Evolutionary conservation across 2,329 filamentous ascomycete genomes (phyloP).

Genomic region (Domatiomyces globalis): DNA sequence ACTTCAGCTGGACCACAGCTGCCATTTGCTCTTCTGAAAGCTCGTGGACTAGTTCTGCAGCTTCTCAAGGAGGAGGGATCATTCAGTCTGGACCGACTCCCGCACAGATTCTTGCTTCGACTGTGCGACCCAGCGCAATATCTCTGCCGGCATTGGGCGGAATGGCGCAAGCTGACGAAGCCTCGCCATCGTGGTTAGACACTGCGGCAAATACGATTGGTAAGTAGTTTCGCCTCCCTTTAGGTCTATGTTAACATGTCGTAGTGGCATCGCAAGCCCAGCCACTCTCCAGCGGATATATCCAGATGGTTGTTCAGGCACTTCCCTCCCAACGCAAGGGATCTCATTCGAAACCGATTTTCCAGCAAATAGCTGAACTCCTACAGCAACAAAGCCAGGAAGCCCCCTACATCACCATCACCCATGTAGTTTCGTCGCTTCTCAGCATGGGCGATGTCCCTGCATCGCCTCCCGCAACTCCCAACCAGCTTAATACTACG

Average conservation of each 20-base stretch:
- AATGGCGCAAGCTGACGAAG: not conserved
- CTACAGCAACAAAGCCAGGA: conserved; percentile 38
- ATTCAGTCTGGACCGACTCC: not conserved
- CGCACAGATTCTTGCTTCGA: not conserved
- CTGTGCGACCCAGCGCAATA: not conserved
- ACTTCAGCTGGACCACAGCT: not conserved
- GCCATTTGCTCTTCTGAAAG: not conserved
- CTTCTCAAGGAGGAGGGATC: not conserved
- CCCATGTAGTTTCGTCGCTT: conserved; percentile 44
- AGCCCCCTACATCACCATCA: conserved; percentile 48
- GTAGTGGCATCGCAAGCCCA: not conserved
- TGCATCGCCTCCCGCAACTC: conserved; percentile 48
- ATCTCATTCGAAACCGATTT: conserved; percentile 27
- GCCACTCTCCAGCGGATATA: conserved; percentile 19
- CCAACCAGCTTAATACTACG: conserved; percentile 32
- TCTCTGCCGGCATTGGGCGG: not conserved
- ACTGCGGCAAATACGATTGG: not conserved
- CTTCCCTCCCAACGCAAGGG: conserved; percentile 39
- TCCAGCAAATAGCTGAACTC: conserved; percentile 39
- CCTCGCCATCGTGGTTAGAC: not conserved
- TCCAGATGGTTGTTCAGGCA: conserved; percentile 47
- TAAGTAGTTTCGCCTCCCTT: not conserved
- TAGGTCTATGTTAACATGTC: not conserved
- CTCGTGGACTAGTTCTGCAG: not conserved
- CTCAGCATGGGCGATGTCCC: conserved; percentile 49